Conservation (phyloP, 805 yeast genomes). For the Wickerhamiella bombiphila region DNA sequence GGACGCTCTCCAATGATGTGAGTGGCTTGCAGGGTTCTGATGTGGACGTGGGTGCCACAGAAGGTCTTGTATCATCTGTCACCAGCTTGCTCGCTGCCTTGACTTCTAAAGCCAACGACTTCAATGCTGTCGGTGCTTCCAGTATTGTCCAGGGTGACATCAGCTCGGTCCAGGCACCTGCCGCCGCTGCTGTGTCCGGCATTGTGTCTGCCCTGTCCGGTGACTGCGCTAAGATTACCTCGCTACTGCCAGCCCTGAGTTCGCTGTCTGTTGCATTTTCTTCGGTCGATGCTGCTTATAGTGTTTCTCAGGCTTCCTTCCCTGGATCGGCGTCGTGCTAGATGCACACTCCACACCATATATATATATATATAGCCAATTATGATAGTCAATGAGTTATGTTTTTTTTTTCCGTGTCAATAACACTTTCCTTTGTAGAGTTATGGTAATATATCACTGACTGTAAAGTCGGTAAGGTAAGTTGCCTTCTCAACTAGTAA, state of each 20-base stretch:
- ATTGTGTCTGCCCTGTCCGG: slow-evolving; percentile 8
- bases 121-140: slow-evolving; percentile 14
- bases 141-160: slow-evolving; percentile 16
- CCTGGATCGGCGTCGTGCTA: background rate
- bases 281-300: slow-evolving; percentile 4
- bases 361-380: no score
- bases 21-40: slow-evolving; percentile 5
- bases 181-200: slow-evolving; percentile 11
- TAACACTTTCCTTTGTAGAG: no score
- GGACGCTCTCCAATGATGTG: background rate
- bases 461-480: no score
- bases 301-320: slow-evolving; percentile 1
- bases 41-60: slow-evolving; percentile 5
- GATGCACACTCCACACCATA: no score
- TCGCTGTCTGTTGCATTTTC: slow-evolving; percentile 2
- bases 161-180: slow-evolving; percentile 11
- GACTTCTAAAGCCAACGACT: slow-evolving; percentile 14
- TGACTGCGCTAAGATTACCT: slow-evolving; percentile 5
- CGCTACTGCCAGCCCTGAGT: slow-evolving; percentile 2
- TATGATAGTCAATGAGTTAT: no score
- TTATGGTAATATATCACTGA: no score
- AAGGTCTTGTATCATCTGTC: slow-evolving; percentile 8
- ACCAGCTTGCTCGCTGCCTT: slow-evolving; percentile 11
- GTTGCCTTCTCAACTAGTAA: no score
- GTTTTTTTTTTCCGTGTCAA: no score